Conservation (phyloP, 345 rosid species). For the Eucalyptus marginata region DNA sequence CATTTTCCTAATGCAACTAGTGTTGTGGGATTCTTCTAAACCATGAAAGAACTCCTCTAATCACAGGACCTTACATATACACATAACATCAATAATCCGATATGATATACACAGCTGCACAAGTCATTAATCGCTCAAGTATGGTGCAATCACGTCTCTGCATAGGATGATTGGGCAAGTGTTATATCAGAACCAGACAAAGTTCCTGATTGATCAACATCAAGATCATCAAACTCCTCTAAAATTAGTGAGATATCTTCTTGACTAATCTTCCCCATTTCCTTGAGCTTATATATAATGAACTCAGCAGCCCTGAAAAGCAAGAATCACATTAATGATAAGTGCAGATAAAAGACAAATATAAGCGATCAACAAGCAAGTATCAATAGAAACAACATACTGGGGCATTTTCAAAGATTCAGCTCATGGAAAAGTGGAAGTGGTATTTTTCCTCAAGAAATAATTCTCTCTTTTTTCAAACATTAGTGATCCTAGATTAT, state of each 20-base stretch:
- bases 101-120: not conserved
- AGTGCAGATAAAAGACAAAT: not conserved
- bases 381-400: not conserved
- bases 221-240: constrained; percentile 71
- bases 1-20: not conserved
- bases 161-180: constrained; percentile 16
- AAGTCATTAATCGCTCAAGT: not conserved
- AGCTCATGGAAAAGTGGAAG: not conserved
- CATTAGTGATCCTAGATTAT: not conserved
- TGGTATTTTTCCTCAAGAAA: not conserved
- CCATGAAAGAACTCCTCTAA: not conserved
- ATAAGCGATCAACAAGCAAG: not conserved
- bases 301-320: constrained; percentile 52
- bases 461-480: not conserved
- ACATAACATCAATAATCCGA: not conserved
- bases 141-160: not conserved
- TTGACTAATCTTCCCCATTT: constrained; percentile 78
- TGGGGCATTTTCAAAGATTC: not conserved
- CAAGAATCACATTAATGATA: not conserved
- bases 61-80: not conserved
- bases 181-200: constrained; percentile 17
- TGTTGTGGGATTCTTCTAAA: not conserved
- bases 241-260: constrained; percentile 43
- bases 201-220: constrained; percentile 49
- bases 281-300: constrained; percentile 65